phyloP scores from a whole-genome alignment of 2,329 filamentous ascomycete genomes.

The Coniochaeta sp. region DNA sequence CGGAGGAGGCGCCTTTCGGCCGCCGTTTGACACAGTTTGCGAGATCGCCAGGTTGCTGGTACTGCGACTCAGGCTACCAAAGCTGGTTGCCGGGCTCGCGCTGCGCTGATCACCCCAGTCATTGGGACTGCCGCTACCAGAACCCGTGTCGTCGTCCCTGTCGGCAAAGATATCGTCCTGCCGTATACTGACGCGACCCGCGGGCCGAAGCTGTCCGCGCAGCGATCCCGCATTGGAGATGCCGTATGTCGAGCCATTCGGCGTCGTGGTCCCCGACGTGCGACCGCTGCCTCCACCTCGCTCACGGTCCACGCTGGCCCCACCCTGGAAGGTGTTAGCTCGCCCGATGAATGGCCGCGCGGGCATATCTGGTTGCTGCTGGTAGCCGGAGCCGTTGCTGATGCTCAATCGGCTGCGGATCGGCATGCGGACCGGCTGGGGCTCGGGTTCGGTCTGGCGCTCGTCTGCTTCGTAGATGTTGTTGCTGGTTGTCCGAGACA shows the following conservation, averaged over 20 bases:
- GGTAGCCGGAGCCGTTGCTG: conserved; percentile 11
- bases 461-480: conserved; percentile 27
- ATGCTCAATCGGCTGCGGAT: conserved; percentile 29
- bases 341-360: conserved; percentile 28
- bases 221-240: conserved; percentile 26
- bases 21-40: conserved; percentile 13
- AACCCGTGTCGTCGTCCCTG: conserved; percentile 40
- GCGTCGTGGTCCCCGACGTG: conserved; percentile 10
- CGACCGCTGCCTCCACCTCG: conserved; percentile 7
- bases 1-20: conserved; percentile 35
- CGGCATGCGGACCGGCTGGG: conserved; percentile 33
- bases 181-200: conserved; percentile 33
- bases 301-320: conserved; percentile 14
- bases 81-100: conserved; percentile 49
- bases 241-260: conserved; percentile 9
- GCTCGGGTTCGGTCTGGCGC: conserved; percentile 16
- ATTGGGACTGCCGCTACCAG: conserved; percentile 40
- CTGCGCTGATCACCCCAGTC: conserved; percentile 40
- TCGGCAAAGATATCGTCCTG: conserved; percentile 39
- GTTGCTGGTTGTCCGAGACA: conserved; percentile 26
- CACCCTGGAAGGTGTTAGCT: conserved; percentile 31
- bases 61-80: conserved; percentile 44
- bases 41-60: conserved; percentile 24
- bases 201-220: conserved; percentile 36
- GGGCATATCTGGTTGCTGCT: conserved; percentile 23